These are phyloP conservation scores for Borovskyia barvae DNA, from an alignment of 208 protist species.

Conservation along the genomic window DNA sequence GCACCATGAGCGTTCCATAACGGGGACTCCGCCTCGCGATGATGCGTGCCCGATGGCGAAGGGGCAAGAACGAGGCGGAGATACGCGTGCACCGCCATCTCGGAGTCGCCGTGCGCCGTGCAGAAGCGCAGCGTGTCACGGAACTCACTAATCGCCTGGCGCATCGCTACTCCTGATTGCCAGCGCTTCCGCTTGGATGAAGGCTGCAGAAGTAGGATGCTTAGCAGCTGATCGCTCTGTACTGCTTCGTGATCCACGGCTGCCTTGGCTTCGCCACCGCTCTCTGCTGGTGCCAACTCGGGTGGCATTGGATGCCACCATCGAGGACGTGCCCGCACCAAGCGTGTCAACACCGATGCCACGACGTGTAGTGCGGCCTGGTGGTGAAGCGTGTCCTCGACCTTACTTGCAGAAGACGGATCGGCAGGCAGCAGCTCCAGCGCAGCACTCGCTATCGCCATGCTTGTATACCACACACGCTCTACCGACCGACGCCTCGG, in stretches of 20 bases:
- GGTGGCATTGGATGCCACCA: not conserved
- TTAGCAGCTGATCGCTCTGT: not conserved
- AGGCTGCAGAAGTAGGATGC: not conserved
- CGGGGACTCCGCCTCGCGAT: not conserved
- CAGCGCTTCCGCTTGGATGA: not conserved
- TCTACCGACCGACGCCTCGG: not conserved
- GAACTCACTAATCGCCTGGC: conserved; percentile 1
- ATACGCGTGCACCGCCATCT: conserved; percentile 23
- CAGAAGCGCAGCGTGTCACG: conserved; percentile 15
- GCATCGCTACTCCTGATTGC: not conserved
- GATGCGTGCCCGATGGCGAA: not conserved
- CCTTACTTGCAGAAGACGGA: not conserved
- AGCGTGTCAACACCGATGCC: not conserved
- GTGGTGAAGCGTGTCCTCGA: not conserved
- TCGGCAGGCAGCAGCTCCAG: conserved; percentile 10
- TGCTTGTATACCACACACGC: conserved; percentile 12
- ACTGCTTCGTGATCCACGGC: conserved; percentile 2
- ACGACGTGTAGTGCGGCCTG: not conserved
- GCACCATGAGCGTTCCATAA: not conserved
- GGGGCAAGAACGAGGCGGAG: conserved; percentile 11
- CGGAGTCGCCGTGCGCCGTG: conserved; percentile 9
- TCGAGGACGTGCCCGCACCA: conserved; percentile 13
- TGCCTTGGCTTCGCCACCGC: too few species aligned
- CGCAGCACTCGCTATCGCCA: conserved; percentile 14
- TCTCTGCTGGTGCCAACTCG: too few species aligned